Conservation (phyloP, 2,329 filamentous ascomycete genomes). For the Fusarium papillatum region DNA sequence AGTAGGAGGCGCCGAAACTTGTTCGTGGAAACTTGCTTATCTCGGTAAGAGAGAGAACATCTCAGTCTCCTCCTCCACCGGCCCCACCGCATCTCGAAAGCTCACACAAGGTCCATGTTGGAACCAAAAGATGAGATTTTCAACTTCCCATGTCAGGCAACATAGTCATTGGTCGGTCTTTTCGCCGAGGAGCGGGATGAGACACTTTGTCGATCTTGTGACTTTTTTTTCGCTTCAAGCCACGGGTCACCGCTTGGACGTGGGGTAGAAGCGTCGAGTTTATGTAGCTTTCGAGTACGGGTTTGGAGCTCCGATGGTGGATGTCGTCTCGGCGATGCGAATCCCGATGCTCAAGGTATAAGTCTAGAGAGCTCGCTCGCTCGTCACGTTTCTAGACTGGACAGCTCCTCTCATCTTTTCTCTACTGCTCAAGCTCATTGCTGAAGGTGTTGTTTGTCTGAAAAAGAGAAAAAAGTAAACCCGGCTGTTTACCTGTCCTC, state of each 20-base stretch:
- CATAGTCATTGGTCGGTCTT: background rate
- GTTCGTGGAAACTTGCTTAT: conserved; percentile 18
- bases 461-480: background rate
- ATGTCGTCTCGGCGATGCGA: background rate
- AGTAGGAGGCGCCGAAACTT: conserved; percentile 29
- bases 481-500: background rate
- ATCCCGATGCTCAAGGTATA: conserved; percentile 20
- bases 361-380: conserved; percentile 23
- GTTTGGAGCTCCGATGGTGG: conserved; percentile 21
- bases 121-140: background rate
- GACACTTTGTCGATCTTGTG: conserved; percentile 15
- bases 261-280: background rate
- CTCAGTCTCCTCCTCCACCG: conserved; percentile 4
- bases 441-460: background rate
- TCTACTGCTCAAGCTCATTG: conserved; percentile 4
- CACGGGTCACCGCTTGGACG: background rate
- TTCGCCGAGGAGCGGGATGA: background rate
- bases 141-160: background rate
- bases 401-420: background rate
- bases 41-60: conserved; percentile 5
- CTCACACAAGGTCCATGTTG: background rate
- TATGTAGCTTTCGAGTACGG: background rate
- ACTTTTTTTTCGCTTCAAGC: background rate
- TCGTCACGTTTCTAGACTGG: background rate
- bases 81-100: conserved; percentile 1